These are phyloP conservation scores for Xylona heveae DNA, from an alignment of 495 filamentous ascomycete genomes.

Conservation along the genomic window DNA sequence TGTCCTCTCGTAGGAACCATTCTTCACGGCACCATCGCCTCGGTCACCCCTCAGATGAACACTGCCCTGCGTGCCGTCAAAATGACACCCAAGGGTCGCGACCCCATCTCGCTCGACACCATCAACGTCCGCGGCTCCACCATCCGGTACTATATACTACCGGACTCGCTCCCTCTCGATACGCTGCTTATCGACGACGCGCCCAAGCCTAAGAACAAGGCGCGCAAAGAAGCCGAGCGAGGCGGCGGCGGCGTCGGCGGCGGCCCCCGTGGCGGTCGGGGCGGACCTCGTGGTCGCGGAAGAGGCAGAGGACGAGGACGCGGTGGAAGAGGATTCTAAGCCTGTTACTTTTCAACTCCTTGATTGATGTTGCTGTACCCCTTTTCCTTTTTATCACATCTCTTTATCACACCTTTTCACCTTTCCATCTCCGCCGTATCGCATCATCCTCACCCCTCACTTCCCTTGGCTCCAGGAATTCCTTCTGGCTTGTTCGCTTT, in stretches of 20 bases:
- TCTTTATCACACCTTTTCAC: too few species aligned
- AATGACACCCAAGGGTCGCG: constrained; percentile 74
- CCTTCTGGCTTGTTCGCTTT: too few species aligned
- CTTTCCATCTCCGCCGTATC: too few species aligned
- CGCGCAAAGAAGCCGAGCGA: constrained; percentile 68
- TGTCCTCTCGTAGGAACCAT: constrained; percentile 46
- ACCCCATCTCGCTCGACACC: constrained; percentile 71
- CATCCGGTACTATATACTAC: constrained; percentile 84
- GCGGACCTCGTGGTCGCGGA: constrained; percentile 33
- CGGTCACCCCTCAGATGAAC: constrained; percentile 95
- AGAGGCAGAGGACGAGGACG: constrained; percentile 23
- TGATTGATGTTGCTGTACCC: too few species aligned
- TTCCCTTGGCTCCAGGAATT: too few species aligned
- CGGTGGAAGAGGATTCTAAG: constrained; percentile 23
- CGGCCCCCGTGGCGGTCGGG: constrained; percentile 29
- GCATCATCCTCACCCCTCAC: too few species aligned
- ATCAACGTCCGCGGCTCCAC: constrained; percentile 91
- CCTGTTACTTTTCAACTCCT: too few species aligned
- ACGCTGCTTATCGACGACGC: constrained; percentile 88
- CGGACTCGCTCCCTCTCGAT: constrained; percentile 83
- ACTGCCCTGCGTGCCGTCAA: constrained; percentile 82
- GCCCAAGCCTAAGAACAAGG: constrained; percentile 98
- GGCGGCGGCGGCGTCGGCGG: constrained; percentile 36
- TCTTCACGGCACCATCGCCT: constrained; percentile 84
- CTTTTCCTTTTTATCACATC: too few species aligned